Base-by-base conservation (phyloP, 2,329 filamentous ascomycete species). In the Pezicula carpinea region DNA sequence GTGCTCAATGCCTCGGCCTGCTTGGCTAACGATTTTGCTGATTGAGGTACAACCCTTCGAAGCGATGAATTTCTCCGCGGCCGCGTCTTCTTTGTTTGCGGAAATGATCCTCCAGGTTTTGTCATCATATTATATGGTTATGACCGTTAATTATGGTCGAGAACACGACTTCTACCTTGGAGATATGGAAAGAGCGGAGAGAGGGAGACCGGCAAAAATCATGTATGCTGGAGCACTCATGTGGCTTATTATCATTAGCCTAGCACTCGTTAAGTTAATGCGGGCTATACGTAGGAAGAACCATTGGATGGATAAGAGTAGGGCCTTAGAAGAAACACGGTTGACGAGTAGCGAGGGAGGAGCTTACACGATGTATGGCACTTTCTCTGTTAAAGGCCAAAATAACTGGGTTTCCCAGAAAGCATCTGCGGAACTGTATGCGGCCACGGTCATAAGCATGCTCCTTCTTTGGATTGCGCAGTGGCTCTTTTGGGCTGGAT, bases 181-280 rank as follows among this genome's bases (percentile, higher is more conserved):
- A 31, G 34, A 44, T 3, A 46, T 62, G 36, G 47, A 50, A 32
- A 39, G 43, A 36, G 48, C 52, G 8, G 45, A 59, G 36, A 43
- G 26, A 13, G 38, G 29, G 32, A 22, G 41, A 43, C 46, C 53
- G 15, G 63, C 63, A 49, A 43, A 46, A 43, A 45, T 51, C 26
- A 63, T 65, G 60, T 65, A 65, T 49, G 26, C 29, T 46, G 61
- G 63, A 34, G 59, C 63, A 43, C 46, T 59, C 2, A 34, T 61
- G 23, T 66, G 62, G 61, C 39, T 62, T 21, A 39, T 39, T 26
- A 26, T 26, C 23, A 5, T 26, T 26, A 26, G 23, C 23, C 23
- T 26, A 10, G 23, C 23, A 10, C 23, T 26, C 6, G 23, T 26
- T 26, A 6, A 6, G 23, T 26, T 26, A 26, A 26, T 26, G 23